Base-by-base conservation (phyloP, 2,329 filamentous ascomycete genomes). In the Botrytis cinerea region DNA sequence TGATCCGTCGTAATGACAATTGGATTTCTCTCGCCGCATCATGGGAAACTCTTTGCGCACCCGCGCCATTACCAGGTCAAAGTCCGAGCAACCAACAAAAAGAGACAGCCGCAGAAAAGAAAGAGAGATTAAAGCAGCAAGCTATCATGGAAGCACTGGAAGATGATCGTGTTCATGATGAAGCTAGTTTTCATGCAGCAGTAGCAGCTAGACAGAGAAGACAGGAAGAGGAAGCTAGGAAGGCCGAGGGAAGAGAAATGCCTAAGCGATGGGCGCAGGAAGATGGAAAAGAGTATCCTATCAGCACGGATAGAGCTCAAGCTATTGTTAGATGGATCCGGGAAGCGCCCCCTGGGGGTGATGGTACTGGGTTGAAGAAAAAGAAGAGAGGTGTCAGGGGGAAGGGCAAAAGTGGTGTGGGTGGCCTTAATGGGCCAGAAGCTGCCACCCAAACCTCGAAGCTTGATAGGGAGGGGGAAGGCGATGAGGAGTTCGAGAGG, bases 21-120 rank as follows among this genome's bases (percentile, higher is more conserved):
- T 94, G 91, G 91, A 86, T 95, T 70, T 86, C 87, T 10, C 85
- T 96, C 14, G 80, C 82, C 2, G 83, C 86, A 5, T 85, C 86
- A 1, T 96, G 93, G 93, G 92, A 95, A 75, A 84, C 83, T 2
- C 86, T 96, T 8, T 95, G 93, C 78, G 83, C 86, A 0, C 88
- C 89, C 0, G 86, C 87, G 3, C 87, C 88, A 1, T 82, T 90
- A 2, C 85, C 87, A 4, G 80, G 79, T 6, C 81, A 82, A 71
- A 63, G 25, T 2, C 71, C 76, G 43, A 78, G 78, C 12, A 79
- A 82, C 8, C 81, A 82, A 54, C 80, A 83, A 20, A 81, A 83
- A 45, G 82, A 84, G n/a, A 86, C 84, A 0, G 84, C 87, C 4
- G 85, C 87, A 43, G 85, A 89, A 79, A 87, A 87, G 72, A 86